A percentile compares a stretch with the other conserved stretches of the same genome.
phyloP scores from a whole-genome alignment of 352 stramenopile genomes.

The Phytophthora ramorum region DNA sequence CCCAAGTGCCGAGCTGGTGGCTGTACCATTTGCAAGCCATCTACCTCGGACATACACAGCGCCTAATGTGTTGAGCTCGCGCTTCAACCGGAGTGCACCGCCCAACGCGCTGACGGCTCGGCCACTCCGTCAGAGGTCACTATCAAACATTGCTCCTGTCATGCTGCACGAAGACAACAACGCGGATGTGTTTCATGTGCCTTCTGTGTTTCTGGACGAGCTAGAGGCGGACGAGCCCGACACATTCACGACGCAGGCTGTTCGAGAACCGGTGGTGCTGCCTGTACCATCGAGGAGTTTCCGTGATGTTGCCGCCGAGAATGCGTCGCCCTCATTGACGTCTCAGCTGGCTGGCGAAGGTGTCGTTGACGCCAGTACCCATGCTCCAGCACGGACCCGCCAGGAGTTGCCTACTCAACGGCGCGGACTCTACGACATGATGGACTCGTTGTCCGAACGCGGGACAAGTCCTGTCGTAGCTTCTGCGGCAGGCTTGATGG shows the following conservation, averaged over 20 bases:
- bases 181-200: constrained; percentile 5
- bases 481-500: constrained; percentile 16
- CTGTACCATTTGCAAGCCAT: constrained; percentile 30
- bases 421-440: constrained; percentile 40
- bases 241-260: constrained; percentile 32
- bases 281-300: constrained; percentile 30
- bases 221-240: constrained; percentile 27
- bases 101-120: constrained; percentile 13
- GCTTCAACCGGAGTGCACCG: constrained; percentile 31
- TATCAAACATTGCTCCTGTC: constrained; percentile 31
- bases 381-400: constrained; percentile 9
- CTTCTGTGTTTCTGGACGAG: constrained; percentile 27
- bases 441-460: constrained; percentile 37
- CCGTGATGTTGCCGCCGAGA: constrained; percentile 37
- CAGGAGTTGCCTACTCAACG: constrained; percentile 15
- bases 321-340: constrained; percentile 41
- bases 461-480: constrained; percentile 31
- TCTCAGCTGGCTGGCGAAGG: constrained; percentile 35
- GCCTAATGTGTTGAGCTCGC: constrained; percentile 40
- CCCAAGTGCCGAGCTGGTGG: constrained; percentile 54
- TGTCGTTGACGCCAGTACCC: constrained; percentile 2
- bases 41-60: constrained; percentile 42
- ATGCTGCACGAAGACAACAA: constrained; percentile 16
- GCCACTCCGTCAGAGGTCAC: constrained; percentile 33
- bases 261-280: constrained; percentile 26